Evolutionary conservation across 345 rosid genomes (phyloP), one percentile per base, ranked within the genome.

Genomic region (Anacardium occidentale): DNA sequence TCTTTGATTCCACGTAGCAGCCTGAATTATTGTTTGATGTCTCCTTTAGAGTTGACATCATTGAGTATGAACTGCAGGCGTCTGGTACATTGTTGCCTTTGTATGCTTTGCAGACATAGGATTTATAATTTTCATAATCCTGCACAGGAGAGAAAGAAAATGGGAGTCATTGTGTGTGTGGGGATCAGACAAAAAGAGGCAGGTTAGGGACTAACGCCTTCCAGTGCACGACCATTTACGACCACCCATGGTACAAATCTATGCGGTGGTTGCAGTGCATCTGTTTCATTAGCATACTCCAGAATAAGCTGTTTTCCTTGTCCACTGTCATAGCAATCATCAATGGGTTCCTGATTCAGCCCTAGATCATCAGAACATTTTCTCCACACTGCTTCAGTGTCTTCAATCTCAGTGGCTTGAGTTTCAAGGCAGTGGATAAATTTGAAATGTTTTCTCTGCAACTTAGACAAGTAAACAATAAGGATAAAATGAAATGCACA

Each of bases 231-330:
- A 47, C 71, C 61, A 69, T 86, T 69, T 14, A 83, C 83, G 3
- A 76, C 77, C 57, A 86, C 78, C 87, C 85, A 86, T 14, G 89
- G 87, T 1, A 86, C 89, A 68, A 74, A 81, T 64, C 74, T 78
- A 58, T 80, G 87, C 0, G 81, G 69, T 6, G 87, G 89, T 58
- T 66, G 72, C 21, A 85, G 83, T n/a, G 59, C 65, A 10, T 68
- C 74, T 1, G 89, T 86, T 70, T 86, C 84, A 4, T 42, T 75
- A 4, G 77, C 85, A n/a, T 79, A 68, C 53, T 58, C 34, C 42
- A 66, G 65, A 40, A 71, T 76, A 8, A 86, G 77, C 87, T 86
- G 85, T 4, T 34, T 73, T 67, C 91, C 91, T 17, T 34, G 42
- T 52, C 87, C 87, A 32, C 64, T 79, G 29, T 82, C 61, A 45